Conservation (phyloP, 1,139 yeast genomes). For the Taphrina communis region DNA sequence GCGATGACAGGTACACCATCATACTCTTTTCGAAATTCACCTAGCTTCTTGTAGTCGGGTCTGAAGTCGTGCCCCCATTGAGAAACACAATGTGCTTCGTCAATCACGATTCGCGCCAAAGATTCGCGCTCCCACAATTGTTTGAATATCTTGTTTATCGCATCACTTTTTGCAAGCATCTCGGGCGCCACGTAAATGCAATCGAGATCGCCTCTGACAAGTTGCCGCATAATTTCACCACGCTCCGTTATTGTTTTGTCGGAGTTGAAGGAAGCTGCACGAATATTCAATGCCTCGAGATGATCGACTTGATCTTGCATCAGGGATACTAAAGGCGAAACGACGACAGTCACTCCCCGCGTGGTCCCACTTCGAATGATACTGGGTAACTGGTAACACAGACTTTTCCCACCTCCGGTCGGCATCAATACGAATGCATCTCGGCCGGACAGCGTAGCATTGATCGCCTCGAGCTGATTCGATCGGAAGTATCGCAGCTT, state of each 20-base stretch:
- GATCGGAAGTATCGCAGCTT: constrained; percentile 71
- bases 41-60: constrained; percentile 88
- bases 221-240: constrained; percentile 64
- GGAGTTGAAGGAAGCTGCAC: constrained; percentile 89
- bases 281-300: constrained; percentile 66
- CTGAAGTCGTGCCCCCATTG: constrained; percentile 99
- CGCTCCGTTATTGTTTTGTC: constrained; percentile 69
- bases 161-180: constrained; percentile 80
- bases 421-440: constrained; percentile 98
- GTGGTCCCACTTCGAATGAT: constrained; percentile 75
- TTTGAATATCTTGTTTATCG: constrained; percentile 69
- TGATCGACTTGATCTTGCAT: constrained; percentile 98
- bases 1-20: constrained; percentile 93
- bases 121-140: constrained; percentile 61
- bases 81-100: constrained; percentile 98
- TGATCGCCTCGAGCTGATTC: constrained; percentile 85
- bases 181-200: constrained; percentile 93
- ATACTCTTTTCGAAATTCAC: constrained; percentile 70
- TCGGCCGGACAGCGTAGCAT: constrained; percentile 75
- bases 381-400: constrained; percentile 96
- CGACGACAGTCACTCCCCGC: constrained; percentile 83
- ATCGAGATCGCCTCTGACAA: constrained; percentile 60
- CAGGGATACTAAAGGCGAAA: constrained; percentile 90
- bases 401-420: constrained; percentile 97
- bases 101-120: constrained; percentile 88